Conservation (phyloP, 257 asterid species). For the Solanum sitiens region DNA sequence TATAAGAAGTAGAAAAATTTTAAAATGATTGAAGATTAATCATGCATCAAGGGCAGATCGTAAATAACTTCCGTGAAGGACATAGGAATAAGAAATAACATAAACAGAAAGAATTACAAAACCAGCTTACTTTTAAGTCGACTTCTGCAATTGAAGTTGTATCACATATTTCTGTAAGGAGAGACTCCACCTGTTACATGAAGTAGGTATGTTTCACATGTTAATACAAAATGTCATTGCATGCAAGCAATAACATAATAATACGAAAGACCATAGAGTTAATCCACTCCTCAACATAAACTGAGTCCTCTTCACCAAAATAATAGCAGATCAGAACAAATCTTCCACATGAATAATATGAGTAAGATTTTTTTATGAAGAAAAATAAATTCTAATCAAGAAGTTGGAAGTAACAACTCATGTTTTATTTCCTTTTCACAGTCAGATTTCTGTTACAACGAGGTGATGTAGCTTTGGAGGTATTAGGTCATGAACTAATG, state of each 20-base stretch:
- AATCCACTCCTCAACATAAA: background rate
- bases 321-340: background rate
- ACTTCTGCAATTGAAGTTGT: conserved; percentile 81
- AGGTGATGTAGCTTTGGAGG: background rate
- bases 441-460: background rate
- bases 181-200: conserved; percentile 68
- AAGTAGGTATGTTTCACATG: background rate
- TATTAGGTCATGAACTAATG: background rate
- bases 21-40: background rate
- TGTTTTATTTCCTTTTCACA: background rate
- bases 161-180: conserved; percentile 55
- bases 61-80: background rate
- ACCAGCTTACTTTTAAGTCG: conserved; percentile 59
- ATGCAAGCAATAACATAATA: background rate
- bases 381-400: background rate
- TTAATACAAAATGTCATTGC: background rate
- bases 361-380: background rate
- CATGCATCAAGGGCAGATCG: background rate
- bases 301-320: background rate
- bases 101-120: background rate
- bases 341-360: background rate
- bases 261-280: background rate
- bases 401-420: background rate
- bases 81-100: background rate
- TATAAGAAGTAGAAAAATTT: background rate